Base-by-base conservation (phyloP, 2,329 filamentous ascomycete genomes). In the Fusarium chuoi region DNA sequence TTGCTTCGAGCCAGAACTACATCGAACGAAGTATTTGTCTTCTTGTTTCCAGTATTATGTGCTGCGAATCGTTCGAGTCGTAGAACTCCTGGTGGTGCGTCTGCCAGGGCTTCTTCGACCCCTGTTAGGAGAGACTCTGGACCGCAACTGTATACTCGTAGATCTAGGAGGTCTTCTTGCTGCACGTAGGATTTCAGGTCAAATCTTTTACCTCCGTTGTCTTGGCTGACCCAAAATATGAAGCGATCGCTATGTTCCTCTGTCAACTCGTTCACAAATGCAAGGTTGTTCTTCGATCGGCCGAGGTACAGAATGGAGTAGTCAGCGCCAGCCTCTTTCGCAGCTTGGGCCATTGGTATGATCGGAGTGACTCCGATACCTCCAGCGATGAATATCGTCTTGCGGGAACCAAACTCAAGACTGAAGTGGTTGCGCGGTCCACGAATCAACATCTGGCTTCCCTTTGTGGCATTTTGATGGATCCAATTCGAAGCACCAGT, bases 11-110 rank as follows among this genome's bases (percentile, higher is more conserved):
- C 24, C 24, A 54, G 13, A 6, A 54, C 10, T 0, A 39, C 24
- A 0, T 54, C 35, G 20, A 54, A 54, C 1, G 24, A 28, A n/a
- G 20, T 39, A 17, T 54, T 54, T 18, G 51, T 18, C 24, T 14
- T 39, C 0, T 0, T n/a, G 20, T 28, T 39, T n/a, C 7, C 35
- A 26, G 24, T 28, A 13, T 13, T n/a, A 7, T 54, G 7, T 39
- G 24, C 51, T 0, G 24, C 51, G 15, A 54, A 54, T 20, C 24
- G 24, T 7, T 54, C 51, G 7, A 54, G 51, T 7, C 51, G 12
- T 2, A 54, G 5, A 2, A 54, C 35, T 3, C 35, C 51, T 2
- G 51, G 14, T n/a, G 35, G 35, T n/a, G 51, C 35, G 20, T 28
- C 14, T n/a, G 11, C 18, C 35, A 54, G 11, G 11, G 24, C 51